These are phyloP conservation scores for Pythium grandisporangium DNA, from an alignment of 352 stramenopile genomes.

Conservation along the genomic window DNA sequence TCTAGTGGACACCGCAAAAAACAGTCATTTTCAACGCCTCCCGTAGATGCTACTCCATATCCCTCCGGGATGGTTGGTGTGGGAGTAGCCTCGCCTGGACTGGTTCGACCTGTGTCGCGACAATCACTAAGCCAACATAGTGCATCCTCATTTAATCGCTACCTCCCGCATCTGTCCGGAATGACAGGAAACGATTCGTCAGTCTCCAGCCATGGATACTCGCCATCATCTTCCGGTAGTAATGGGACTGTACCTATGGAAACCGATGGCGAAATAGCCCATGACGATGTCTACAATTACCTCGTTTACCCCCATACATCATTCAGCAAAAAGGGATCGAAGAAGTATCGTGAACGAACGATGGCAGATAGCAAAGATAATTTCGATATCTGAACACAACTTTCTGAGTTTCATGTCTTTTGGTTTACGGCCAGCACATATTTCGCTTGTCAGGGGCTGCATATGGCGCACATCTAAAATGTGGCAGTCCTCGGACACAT, in stretches of 20 bases:
- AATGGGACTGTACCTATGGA: neutral
- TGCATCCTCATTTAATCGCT: conserved; percentile 19
- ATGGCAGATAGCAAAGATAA: neutral
- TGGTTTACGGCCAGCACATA: too few relatives aligned
- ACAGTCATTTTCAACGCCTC: neutral
- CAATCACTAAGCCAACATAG: conserved; percentile 26
- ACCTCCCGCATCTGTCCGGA: conserved; percentile 30
- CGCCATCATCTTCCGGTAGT: conserved; percentile 14
- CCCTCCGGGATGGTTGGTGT: conserved; percentile 8
- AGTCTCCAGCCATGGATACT: too few relatives aligned
- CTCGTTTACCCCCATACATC: neutral
- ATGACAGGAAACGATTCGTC: too few relatives aligned
- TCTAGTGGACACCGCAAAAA: neutral
- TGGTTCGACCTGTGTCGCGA: conserved; percentile 33
- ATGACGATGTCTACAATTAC: neutral
- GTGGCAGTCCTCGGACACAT: too few relatives aligned
- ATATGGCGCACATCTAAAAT: too few relatives aligned
- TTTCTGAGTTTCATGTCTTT: too few relatives aligned
- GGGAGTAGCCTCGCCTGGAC: conserved; percentile 15
- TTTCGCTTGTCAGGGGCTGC: too few relatives aligned
- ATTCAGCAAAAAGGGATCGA: neutral
- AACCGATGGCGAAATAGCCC: neutral
- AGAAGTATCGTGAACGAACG: neutral
- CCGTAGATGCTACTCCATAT: conserved; percentile 2
- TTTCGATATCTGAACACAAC: too few relatives aligned